Percentiles rank a stretch among this genome's conserved stretches.
Conservation (phyloP, 306 rosid genomes). For the Ormosia semicastrata region DNA sequence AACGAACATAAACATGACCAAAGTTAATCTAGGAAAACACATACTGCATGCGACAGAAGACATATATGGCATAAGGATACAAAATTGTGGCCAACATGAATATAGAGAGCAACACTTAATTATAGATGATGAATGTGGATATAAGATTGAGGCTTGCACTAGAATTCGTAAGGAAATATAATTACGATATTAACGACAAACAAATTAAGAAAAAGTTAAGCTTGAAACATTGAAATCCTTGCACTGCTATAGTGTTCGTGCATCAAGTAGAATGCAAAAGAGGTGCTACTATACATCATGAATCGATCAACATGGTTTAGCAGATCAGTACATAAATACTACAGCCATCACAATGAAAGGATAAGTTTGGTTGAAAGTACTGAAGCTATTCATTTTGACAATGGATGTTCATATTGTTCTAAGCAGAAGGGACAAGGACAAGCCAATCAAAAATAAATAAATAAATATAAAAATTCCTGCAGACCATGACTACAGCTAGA, state of each 20-base stretch:
- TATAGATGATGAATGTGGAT: not conserved
- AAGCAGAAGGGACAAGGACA: not conserved
- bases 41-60: not conserved
- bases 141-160: not conserved
- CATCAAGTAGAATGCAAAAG: not conserved
- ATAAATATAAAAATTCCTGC: not conserved
- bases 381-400: not conserved
- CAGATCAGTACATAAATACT: not conserved
- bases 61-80: not conserved
- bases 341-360: not conserved
- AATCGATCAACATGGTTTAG: not conserved
- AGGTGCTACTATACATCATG: not conserved
- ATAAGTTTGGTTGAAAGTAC: not conserved
- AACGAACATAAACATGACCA: not conserved
- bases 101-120: not conserved
- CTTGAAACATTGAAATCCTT: not conserved
- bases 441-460: not conserved
- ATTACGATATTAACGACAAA: not conserved
- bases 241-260: not conserved
- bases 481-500: not conserved
- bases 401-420: not conserved
- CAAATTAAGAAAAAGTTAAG: not conserved
- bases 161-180: not conserved
- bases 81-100: constrained; percentile 19
- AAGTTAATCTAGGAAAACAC: not conserved